phyloP scores from a whole-genome alignment of 805 yeast genomes.

The Sugiyamaella smithiae region DNA sequence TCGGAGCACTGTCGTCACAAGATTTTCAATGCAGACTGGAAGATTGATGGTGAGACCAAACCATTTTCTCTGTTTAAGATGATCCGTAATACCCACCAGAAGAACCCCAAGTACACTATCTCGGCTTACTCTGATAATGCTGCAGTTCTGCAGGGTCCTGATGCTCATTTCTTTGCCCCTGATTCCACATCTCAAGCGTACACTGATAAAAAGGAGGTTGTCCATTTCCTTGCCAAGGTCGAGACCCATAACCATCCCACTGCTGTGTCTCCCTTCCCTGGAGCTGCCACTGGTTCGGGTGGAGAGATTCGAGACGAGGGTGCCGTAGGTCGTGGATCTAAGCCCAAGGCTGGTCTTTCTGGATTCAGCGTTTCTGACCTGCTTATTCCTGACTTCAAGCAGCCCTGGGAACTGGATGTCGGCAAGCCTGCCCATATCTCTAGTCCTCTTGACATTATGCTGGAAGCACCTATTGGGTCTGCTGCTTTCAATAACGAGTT shows the following conservation, averaged over 20 bases:
- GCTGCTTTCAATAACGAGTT: slow-evolving; percentile 98
- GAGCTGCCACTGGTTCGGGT: slow-evolving; percentile 99
- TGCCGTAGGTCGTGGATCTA: slow-evolving; percentile 98
- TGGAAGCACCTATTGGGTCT: slow-evolving; percentile 95
- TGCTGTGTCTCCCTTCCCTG: slow-evolving; percentile 98
- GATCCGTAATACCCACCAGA: slow-evolving; percentile 90
- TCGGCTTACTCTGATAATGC: slow-evolving; percentile 98
- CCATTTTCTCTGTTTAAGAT: slow-evolving; percentile 79
- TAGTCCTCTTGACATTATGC: slow-evolving; percentile 87
- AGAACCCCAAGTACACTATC: slow-evolving; percentile 76
- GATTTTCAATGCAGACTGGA: slow-evolving; percentile 98
- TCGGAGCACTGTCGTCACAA: slow-evolving; percentile 99
- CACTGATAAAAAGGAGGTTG: slow-evolving; percentile 69
- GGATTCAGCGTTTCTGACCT: slow-evolving; percentile 93
- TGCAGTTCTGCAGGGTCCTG: slow-evolving; percentile 86
- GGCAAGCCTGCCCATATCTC: slow-evolving; percentile 95
- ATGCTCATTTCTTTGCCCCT: slow-evolving; percentile 76
- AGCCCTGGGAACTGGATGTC: slow-evolving; percentile 92
- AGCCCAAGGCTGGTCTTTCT: slow-evolving; percentile 91
- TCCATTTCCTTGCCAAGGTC: slow-evolving; percentile 89
- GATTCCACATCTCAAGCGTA: slow-evolving; percentile 69
- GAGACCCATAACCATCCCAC: slow-evolving; percentile 99
- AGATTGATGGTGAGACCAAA: slow-evolving; percentile 77
- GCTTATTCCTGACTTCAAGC: slow-evolving; percentile 75
- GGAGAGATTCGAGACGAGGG: slow-evolving; percentile 99